These are phyloP conservation scores for Fusarium pseudoanthophilum DNA, from an alignment of 2,329 filamentous ascomycete genomes.

Conservation along the genomic window DNA sequence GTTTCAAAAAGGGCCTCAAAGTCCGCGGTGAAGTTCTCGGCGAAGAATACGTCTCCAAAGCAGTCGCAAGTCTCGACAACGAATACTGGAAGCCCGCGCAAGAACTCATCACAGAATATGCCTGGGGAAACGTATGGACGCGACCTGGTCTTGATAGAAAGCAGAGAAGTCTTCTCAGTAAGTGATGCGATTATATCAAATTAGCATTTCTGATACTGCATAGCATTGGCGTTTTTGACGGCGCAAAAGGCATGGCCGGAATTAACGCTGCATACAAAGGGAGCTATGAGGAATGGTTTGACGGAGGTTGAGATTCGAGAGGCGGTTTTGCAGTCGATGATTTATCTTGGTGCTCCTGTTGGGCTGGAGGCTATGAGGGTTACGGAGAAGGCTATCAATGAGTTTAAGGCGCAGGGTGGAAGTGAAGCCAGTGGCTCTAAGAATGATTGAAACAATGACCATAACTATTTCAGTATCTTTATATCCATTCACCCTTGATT, in stretches of 20 bases:
- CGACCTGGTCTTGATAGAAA: conserved; percentile 31
- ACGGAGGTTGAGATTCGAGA: conserved; percentile 35
- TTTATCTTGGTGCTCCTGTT: conserved; percentile 32
- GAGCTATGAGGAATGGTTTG: conserved; percentile 27
- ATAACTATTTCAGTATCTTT: no score
- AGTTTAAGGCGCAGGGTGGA: background rate
- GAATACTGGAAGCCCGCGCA: conserved; percentile 36
- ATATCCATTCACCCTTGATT: background rate
- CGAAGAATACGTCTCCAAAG: conserved; percentile 35
- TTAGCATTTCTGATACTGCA: background rate
- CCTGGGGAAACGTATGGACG: conserved; percentile 31
- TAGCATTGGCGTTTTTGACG: conserved; percentile 31
- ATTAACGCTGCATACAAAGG: conserved; percentile 29
- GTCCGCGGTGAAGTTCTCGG: conserved; percentile 29
- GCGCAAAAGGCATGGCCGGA: conserved; percentile 30
- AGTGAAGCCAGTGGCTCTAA: background rate
- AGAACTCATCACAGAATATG: conserved; percentile 32
- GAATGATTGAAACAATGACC: no score
- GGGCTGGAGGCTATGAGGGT: conserved; percentile 35
- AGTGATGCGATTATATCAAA: background rate
- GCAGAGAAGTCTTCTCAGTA: conserved; percentile 34
- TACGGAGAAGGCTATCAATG: conserved; percentile 23
- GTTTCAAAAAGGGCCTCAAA: conserved; percentile 15
- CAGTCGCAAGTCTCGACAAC: conserved; percentile 17
- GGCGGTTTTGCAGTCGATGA: conserved; percentile 31